These are phyloP conservation scores for Amniculicola lignicola DNA, from an alignment of 495 filamentous ascomycete genomes.

Conservation along the genomic window DNA sequence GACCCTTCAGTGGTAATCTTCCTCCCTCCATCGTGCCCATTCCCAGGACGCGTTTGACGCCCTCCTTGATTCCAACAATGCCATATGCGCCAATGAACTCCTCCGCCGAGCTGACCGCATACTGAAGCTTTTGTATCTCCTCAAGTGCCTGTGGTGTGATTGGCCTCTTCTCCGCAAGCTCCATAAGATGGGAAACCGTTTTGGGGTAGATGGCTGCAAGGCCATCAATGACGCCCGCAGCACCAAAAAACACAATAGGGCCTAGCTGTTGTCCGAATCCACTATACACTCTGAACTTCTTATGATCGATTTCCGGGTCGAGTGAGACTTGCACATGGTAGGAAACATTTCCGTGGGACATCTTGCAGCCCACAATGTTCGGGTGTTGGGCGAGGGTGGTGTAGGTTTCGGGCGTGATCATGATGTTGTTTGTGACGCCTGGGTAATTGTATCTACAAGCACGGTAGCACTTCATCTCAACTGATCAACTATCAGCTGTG, in stretches of 20 bases:
- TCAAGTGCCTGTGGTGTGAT: constrained; percentile 45
- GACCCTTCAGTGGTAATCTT: constrained; percentile 49
- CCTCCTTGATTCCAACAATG: constrained; percentile 65
- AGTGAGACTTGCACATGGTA: constrained; percentile 60
- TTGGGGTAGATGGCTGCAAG: constrained; percentile 66
- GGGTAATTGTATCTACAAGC: constrained; percentile 61
- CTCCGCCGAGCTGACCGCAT: constrained; percentile 53
- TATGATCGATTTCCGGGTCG: constrained; percentile 51
- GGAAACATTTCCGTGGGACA: no score
- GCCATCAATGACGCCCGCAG: constrained; percentile 62
- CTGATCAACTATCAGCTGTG: no score
- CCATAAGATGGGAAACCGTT: constrained; percentile 53
- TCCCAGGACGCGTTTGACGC: constrained; percentile 54
- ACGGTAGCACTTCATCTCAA: no score
- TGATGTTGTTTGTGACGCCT: constrained; percentile 66
- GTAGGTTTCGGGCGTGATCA: constrained; percentile 53
- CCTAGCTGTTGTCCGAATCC: constrained; percentile 70
- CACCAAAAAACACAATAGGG: constrained; percentile 58
- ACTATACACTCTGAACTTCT: constrained; percentile 62
- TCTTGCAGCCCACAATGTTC: constrained; percentile 58
- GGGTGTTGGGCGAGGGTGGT: constrained; percentile 41
- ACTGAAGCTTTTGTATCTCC: constrained; percentile 57
- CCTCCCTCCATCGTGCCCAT: constrained; percentile 55
- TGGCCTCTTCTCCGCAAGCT: constrained; percentile 44
- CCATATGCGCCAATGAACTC: constrained; percentile 55